Base-by-base conservation (phyloP, 2,329 filamentous ascomycete species). In the Cercospora sp. region DNA sequence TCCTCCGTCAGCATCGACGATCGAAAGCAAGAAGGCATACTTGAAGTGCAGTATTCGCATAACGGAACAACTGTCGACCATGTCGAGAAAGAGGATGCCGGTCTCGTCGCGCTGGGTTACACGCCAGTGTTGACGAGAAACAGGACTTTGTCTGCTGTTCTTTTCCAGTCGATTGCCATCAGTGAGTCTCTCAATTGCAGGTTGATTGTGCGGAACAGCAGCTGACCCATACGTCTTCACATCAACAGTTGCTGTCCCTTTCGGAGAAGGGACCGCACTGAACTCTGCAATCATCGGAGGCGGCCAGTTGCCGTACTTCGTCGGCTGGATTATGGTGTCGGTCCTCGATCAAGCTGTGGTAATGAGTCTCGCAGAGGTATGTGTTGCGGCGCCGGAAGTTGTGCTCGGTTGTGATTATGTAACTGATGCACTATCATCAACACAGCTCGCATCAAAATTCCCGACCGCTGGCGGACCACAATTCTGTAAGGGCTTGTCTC, bases 391-490 rank as follows among this genome's bases (percentile, higher is more conserved):
- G 13, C 16, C 16, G 53, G 6, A 16, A 33, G 7, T 31, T 58
- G 13, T 16, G 48, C 20, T 23, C 53, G n/a, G 10, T 33, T 10
- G 26, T 18, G 12, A 20, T 20, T 6, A n/a, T n/a, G 23, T 58
- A 3, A 5, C 53, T 58, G 28, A 58, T n/a, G 10, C 16, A 26
- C 2, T 10, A 31, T 23, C 5, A 33, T 30, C 10, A 58, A 13
- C 26, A 30, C 18, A 93, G 80, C 90, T 93, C 74, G 91, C 90
- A 63, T 89, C 87, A 72, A 86, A 91, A 45, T 92, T 90, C 75
- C 90, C 90, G 23, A 92, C 90, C n/a, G 88, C 89, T 61, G 90
- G 90, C 73, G 90, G 90, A 74, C 90, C 91, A 62, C 92, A 92
- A 80, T 92, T 92, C 78, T 90, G 91, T 58, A 58, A 33, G 13